Conservation (phyloP, 306 rosid genomes). For the Hippophae gyantsensis region DNA sequence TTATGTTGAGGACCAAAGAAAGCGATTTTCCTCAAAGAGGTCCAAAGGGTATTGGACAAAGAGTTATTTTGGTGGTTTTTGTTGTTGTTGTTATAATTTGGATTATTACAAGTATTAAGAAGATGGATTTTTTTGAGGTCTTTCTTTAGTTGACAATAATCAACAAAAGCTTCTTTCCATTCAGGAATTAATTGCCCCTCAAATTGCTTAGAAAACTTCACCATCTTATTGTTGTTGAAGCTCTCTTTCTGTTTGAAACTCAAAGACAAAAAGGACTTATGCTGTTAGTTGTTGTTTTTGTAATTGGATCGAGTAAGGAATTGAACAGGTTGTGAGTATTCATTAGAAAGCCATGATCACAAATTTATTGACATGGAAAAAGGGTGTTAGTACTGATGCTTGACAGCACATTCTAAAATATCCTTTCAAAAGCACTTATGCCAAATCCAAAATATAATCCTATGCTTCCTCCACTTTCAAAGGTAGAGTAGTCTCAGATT, state of each 20-base stretch:
- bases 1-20: conserved; percentile 50
- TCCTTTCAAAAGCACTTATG: conserved; percentile 35
- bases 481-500: conserved; percentile 17
- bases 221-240: conserved; percentile 38
- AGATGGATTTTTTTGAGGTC: conserved; percentile 61
- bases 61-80: conserved; percentile 19
- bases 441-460: conserved; percentile 21
- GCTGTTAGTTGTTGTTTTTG: too few species aligned
- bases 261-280: too few species aligned
- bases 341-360: conserved; percentile 39
- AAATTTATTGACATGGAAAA: conserved; percentile 50
- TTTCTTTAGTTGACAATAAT: conserved; percentile 79
- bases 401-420: conserved; percentile 92
- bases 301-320: too few species aligned
- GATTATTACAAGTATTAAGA: conserved; percentile 21
- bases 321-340: conserved; percentile 30
- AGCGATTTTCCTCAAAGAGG: conserved; percentile 48
- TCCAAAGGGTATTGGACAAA: conserved; percentile 34
- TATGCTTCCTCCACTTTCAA: conserved; percentile 66
- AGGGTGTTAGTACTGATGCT: conserved; percentile 34
- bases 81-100: conserved; percentile 2
- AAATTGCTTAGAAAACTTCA: conserved; percentile 85
- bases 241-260: too few species aligned
- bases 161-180: conserved; percentile 97
- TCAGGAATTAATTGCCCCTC: conserved; percentile 90